These are phyloP conservation scores for Aspergillus sparsus DNA, from an alignment of 495 filamentous ascomycete genomes.

Conservation along the genomic window DNA sequence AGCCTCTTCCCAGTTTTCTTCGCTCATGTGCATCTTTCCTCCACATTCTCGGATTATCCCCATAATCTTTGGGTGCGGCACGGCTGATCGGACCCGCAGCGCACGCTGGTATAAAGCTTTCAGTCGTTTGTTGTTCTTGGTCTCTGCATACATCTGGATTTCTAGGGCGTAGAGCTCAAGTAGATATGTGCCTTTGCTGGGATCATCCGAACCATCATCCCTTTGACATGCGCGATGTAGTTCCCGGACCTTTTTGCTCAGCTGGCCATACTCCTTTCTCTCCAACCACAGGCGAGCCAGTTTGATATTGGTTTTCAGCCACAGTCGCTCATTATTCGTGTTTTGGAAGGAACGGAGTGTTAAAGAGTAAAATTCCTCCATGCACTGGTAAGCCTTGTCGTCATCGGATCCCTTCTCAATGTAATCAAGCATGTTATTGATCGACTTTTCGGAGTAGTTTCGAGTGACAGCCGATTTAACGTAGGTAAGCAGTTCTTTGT, in stretches of 20 bases:
- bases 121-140: constrained; percentile 93
- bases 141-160: constrained; percentile 98
- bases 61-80: constrained; percentile 98
- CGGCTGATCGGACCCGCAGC: constrained; percentile 86
- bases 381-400: constrained; percentile 74
- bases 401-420: constrained; percentile 92
- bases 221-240: constrained; percentile 87
- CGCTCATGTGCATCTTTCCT: constrained; percentile 99
- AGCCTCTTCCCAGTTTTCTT: constrained; percentile 98
- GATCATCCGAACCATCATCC: constrained; percentile 88
- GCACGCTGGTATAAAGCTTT: constrained; percentile 91
- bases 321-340: constrained; percentile 95
- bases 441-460: constrained; percentile 98
- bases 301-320: constrained; percentile 99
- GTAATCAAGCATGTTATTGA: constrained; percentile 99
- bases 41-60: constrained; percentile 98
- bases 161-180: constrained; percentile 95
- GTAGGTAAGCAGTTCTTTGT: constrained; percentile 92
- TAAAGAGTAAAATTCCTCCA: constrained; percentile 94
- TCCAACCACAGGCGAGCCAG: constrained; percentile 88
- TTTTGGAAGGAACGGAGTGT: constrained; percentile 93
- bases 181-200: constrained; percentile 93
- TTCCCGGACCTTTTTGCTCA: constrained; percentile 82
- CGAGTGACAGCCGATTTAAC: constrained; percentile 95
- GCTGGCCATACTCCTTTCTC: constrained; percentile 78